Conservation (phyloP, 331 rosid species). For the Arachis monticola region DNA sequence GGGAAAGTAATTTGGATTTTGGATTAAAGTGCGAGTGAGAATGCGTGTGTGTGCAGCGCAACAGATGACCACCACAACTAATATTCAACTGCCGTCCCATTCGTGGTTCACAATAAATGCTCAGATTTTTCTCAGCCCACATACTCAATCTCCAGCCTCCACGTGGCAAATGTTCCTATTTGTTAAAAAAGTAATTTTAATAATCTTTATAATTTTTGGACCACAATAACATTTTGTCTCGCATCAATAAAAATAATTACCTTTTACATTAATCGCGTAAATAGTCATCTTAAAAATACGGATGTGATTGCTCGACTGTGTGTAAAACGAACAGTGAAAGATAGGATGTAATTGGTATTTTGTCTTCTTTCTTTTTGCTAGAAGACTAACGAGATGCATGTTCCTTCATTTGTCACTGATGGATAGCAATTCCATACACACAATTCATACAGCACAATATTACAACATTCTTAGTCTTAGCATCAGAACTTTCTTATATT, state of each 20-base stretch:
- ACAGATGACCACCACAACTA: not conserved
- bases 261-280: too few species aligned
- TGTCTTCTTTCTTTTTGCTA: too few species aligned
- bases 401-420: not conserved
- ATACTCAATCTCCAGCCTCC: not conserved
- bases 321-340: too few species aligned
- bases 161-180: not conserved
- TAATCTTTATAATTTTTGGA: too few species aligned
- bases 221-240: too few species aligned
- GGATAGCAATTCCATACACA: constrained; percentile 3
- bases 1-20: constrained; percentile 34
- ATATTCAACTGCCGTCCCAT: not conserved
- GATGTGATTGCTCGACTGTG: too few species aligned
- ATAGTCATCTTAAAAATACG: too few species aligned
- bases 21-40: not conserved
- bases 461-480: not conserved
- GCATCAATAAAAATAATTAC: too few species aligned
- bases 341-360: too few species aligned
- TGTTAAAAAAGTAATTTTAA: not conserved
- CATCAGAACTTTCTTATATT: not conserved
- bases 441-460: not conserved
- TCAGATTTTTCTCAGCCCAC: not conserved
- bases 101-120: not conserved
- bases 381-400: not conserved
- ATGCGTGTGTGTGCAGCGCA: not conserved